A percentile compares a stretch with the other conserved stretches of the same genome.
phyloP scores from a whole-genome alignment of 805 yeast genomes.

The Tetrapisispora nanseiensis region DNA sequence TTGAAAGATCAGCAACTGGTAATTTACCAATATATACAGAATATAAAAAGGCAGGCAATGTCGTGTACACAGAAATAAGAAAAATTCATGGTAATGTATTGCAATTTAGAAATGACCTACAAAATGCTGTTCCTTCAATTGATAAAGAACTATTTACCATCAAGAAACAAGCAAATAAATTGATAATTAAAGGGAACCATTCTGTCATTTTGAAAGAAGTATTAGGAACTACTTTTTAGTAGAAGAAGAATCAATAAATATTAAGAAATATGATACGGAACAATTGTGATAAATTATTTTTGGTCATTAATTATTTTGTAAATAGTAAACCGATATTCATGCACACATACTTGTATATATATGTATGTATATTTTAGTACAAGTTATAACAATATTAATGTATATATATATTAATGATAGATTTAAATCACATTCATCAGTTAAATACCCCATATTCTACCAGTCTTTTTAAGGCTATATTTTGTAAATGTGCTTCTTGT shows the following conservation, averaged over 20 bases:
- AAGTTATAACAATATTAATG: no score
- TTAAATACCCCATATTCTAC: no score
- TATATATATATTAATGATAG: no score
- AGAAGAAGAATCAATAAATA: not conserved
- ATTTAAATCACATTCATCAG: no score
- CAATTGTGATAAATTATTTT: no score
- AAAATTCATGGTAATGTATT: constrained; percentile 58
- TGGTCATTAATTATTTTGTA: no score
- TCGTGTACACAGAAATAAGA: constrained; percentile 62
- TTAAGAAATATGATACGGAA: no score
- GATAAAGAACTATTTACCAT: constrained; percentile 39
- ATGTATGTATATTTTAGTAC: no score
- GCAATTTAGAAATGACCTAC: constrained; percentile 58
- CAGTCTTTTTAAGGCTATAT: no score
- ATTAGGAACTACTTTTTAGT: constrained; percentile 7
- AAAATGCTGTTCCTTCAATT: constrained; percentile 39
- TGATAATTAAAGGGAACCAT: constrained; percentile 44
- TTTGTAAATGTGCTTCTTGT: no score
- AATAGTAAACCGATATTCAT: not conserved
- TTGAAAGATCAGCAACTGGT: constrained; percentile 47
- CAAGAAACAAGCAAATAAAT: constrained; percentile 40
- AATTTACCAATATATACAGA: constrained; percentile 78
- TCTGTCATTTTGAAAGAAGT: constrained; percentile 29
- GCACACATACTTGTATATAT: not conserved
- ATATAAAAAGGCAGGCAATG: constrained; percentile 45